These are phyloP conservation scores for Coniochaeta sp. DNA, from an alignment of 2,329 filamentous ascomycete genomes.

Conservation along the genomic window DNA sequence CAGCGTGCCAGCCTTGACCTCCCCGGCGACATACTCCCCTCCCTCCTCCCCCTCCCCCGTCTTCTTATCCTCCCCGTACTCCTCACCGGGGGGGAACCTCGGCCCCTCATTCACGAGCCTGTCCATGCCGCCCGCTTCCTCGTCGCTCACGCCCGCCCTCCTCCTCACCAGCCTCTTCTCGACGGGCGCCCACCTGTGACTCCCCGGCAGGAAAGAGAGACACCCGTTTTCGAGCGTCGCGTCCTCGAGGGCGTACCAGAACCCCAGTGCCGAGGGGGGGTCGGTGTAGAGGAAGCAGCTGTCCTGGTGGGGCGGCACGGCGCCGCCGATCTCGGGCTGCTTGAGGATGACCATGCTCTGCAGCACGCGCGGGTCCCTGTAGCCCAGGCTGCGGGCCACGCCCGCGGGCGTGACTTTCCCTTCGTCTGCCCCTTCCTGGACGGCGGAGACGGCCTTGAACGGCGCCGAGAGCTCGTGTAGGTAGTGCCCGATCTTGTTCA, in stretches of 20 bases:
- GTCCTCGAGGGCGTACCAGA: constrained; percentile 97
- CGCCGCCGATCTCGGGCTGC: constrained; percentile 90
- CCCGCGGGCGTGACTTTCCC: constrained; percentile 35
- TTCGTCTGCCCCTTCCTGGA: constrained; percentile 37
- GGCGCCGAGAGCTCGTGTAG: constrained; percentile 63
- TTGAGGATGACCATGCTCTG: constrained; percentile 99
- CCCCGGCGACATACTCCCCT: constrained; percentile 64
- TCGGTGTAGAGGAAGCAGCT: constrained; percentile 88
- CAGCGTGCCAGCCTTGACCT: constrained; percentile 85
- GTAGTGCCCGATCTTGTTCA: constrained; percentile 85
- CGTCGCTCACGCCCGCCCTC: constrained; percentile 29
- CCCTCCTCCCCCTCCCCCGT: constrained; percentile 28
- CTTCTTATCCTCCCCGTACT: constrained; percentile 38
- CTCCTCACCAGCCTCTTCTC: constrained; percentile 68
- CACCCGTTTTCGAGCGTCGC: constrained; percentile 82
- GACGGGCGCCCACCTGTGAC: constrained; percentile 65
- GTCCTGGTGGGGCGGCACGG: constrained; percentile 88
- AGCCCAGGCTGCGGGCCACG: constrained; percentile 67
- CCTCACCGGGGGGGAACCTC: constrained; percentile 50
- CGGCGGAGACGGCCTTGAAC: constrained; percentile 49
- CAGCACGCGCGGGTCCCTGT: constrained; percentile 66
- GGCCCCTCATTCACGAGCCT: constrained; percentile 64
- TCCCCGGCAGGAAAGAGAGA: constrained; percentile 77
- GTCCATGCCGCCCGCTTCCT: constrained; percentile 45
- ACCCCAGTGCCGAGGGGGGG: constrained; percentile 83